Percentiles rank a stretch among this genome's conserved stretches.
Conservation (phyloP, 2,329 filamentous ascomycete species). For the Aspergillus proliferans region DNA sequence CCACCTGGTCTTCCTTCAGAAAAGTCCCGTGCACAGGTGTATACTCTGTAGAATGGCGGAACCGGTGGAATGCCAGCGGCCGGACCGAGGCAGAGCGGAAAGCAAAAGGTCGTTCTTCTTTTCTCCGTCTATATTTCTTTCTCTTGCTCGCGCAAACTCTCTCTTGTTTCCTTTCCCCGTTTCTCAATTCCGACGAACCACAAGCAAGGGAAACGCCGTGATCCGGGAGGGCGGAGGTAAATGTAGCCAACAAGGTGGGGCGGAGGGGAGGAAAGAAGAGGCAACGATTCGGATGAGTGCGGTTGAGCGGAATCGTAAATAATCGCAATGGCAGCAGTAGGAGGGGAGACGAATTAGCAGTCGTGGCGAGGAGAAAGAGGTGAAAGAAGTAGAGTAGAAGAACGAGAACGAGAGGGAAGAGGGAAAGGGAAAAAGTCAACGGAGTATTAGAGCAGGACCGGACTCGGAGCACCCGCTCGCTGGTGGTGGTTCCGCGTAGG, state of each 20-base stretch:
- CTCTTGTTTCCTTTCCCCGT: background rate
- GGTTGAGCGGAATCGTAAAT: background rate
- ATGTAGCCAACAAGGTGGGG: background rate
- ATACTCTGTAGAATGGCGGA: background rate
- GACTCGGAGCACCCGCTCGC: background rate
- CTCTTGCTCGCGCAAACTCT: background rate
- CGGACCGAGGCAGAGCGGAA: background rate
- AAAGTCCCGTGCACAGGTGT: background rate
- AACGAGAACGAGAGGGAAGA: background rate
- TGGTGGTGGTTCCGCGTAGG: too few species aligned
- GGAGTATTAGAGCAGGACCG: background rate
- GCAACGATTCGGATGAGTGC: background rate
- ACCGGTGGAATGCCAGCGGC: background rate
- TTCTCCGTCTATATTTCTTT: background rate
- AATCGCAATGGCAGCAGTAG: background rate
- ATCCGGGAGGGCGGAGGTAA: background rate
- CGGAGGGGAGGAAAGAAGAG: background rate
- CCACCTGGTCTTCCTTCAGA: conserved; percentile 3
- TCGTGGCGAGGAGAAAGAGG: background rate
- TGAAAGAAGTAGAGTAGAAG: conserved; percentile 1
- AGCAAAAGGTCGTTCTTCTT: background rate
- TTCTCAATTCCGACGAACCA: background rate
- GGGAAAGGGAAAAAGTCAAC: background rate
- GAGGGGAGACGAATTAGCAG: background rate
- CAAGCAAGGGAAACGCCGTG: background rate